These are phyloP conservation scores for Crataegus laevigata DNA, from an alignment of 306 rosid species.

Conservation along the genomic window DNA sequence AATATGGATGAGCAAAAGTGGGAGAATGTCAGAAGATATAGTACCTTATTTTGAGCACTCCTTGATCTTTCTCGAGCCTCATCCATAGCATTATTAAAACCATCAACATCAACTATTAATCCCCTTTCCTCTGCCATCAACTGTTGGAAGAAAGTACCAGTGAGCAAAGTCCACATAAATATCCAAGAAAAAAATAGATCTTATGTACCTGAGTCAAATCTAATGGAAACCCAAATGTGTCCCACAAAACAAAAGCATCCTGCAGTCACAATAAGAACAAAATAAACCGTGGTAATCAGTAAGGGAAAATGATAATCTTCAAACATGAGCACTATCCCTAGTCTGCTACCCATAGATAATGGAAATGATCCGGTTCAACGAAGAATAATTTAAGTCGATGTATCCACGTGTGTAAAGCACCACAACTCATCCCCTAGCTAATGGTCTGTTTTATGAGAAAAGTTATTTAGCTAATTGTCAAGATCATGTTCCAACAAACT, in stretches of 20 bases:
- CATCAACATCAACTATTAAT: constrained; percentile 64
- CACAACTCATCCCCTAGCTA: background rate
- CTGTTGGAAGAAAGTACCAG: constrained; percentile 37
- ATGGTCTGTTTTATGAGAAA: background rate
- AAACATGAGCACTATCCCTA: background rate
- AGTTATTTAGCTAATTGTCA: background rate
- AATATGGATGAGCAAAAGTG: constrained; percentile 5
- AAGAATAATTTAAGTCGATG: background rate
- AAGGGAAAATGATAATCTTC: background rate
- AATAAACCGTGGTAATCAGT: background rate
- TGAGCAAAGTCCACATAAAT: background rate
- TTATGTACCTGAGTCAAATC: constrained; percentile 88
- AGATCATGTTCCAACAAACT: background rate
- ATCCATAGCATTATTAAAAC: constrained; percentile 74
- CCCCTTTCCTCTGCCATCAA: constrained; percentile 97
- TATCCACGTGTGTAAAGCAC: background rate
- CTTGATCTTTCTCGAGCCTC: constrained; percentile 95
- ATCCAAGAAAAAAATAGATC: constrained; percentile 1
- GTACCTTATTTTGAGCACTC: constrained; percentile 84
- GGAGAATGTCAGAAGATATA: constrained; percentile 1
- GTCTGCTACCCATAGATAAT: background rate
- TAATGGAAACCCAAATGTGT: constrained; percentile 87
- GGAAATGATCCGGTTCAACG: background rate
- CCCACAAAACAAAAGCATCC: constrained; percentile 99
- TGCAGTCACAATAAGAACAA: constrained; percentile 30